phyloP scores from a whole-genome alignment of 2,329 filamentous ascomycete species.

The Phoma sp. region DNA sequence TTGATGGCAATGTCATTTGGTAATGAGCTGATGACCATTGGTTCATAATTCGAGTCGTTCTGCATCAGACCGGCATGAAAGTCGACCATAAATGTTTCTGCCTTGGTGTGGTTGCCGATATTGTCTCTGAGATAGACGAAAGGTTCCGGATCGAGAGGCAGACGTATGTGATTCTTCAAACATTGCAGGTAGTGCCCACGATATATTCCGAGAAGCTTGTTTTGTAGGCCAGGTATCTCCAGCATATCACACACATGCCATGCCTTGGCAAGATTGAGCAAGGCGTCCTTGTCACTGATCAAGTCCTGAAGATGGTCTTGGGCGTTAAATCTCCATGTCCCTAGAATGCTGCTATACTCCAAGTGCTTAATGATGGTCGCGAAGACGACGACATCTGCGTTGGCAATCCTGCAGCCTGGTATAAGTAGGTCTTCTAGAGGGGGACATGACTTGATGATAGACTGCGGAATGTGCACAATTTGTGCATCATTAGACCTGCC shows the following conservation, averaged over 20 bases:
- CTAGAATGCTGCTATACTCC: not conserved
- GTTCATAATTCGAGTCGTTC: not conserved
- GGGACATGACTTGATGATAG: not conserved
- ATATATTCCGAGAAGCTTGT: constrained; percentile 20
- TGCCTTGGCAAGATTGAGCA: constrained; percentile 22
- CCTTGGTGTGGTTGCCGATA: not conserved
- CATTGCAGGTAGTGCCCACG: not conserved
- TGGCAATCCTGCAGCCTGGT: constrained; percentile 3
- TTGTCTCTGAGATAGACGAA: not conserved
- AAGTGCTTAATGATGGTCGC: constrained; percentile 4
- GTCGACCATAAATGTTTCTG: not conserved
- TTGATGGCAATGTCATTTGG: not conserved
- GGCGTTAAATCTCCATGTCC: not conserved
- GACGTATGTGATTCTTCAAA: not conserved
- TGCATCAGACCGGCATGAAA: constrained; percentile 1
- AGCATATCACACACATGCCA: constrained; percentile 24
- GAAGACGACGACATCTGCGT: constrained; percentile 1
- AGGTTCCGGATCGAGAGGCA: not conserved
- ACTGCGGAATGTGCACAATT: not conserved
- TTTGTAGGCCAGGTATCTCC: constrained; percentile 14
- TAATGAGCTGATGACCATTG: not conserved
- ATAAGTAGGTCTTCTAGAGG: not conserved
- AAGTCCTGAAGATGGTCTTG: constrained; percentile 8
- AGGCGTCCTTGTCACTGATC: not conserved
- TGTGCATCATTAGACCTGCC: not conserved